Evolutionary conservation across 805 yeast species (phyloP).

Genomic region (Candida dendrica): DNA sequence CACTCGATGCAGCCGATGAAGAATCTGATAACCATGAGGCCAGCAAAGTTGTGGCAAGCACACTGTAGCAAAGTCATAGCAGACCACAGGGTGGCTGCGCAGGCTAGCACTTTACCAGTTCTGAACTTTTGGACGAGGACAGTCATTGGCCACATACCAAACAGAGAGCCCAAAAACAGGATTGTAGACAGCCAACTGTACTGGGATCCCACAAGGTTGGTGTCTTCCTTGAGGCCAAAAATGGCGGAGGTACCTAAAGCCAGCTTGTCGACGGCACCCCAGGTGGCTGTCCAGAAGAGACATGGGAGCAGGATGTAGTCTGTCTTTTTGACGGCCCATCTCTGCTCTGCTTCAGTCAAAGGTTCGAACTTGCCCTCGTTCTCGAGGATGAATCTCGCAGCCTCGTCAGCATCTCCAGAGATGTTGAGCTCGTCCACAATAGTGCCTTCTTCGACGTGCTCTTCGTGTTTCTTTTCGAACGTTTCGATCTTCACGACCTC

Average conservation of each 20-base stretch:
- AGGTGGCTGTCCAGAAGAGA: conserved; percentile 26
- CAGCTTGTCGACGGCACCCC: conserved; percentile 37
- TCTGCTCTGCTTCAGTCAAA: conserved; percentile 23
- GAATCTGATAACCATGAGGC: conserved; percentile 35
- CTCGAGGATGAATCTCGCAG: conserved; percentile 18
- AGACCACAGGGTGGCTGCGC: conserved; percentile 17
- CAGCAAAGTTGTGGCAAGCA: conserved; percentile 30
- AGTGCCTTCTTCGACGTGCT: not conserved
- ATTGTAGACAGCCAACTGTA: conserved; percentile 35
- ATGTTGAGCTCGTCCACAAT: not conserved
- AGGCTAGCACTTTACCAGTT: conserved; percentile 16
- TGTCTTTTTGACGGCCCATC: conserved; percentile 27
- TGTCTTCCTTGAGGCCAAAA: conserved; percentile 35
- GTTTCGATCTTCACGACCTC: not conserved
- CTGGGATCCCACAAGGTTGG: conserved; percentile 31
- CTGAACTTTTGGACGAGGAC: conserved; percentile 19
- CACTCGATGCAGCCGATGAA: conserved; percentile 38
- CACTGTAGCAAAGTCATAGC: conserved; percentile 16
- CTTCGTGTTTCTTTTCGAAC: not conserved
- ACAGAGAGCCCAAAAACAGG: conserved; percentile 35
- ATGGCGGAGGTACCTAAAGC: conserved; percentile 38
- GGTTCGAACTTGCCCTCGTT: conserved; percentile 19
- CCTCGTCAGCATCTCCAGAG: conserved; percentile 14
- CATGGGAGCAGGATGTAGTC: conserved; percentile 31
- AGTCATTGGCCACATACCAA: conserved; percentile 31